These are phyloP conservation scores for Colletotrichum orchidophilum DNA, from an alignment of 2,329 filamentous ascomycete species.

Conservation along the genomic window DNA sequence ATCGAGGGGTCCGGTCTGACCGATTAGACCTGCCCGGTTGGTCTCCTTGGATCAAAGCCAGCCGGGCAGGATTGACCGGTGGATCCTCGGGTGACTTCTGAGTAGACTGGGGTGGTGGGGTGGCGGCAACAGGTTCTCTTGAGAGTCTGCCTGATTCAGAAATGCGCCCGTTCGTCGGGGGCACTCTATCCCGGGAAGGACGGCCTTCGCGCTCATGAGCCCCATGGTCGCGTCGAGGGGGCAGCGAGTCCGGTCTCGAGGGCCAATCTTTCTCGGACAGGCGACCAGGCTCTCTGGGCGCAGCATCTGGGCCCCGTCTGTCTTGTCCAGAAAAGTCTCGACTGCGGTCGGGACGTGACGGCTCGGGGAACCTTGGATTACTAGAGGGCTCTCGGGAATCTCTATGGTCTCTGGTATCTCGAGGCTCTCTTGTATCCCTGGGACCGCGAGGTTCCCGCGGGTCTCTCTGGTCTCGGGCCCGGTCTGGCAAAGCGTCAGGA, in stretches of 20 bases:
- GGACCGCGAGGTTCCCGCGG: conserved; percentile 42
- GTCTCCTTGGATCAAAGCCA: conserved; percentile 56
- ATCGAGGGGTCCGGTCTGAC: conserved; percentile 21
- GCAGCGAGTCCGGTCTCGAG: conserved; percentile 40
- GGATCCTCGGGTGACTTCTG: conserved; percentile 53
- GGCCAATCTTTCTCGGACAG: conserved; percentile 51
- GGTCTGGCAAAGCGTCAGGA: conserved; percentile 36
- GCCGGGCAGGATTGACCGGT: conserved; percentile 64
- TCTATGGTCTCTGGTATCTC: conserved; percentile 37
- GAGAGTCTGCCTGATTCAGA: conserved; percentile 38
- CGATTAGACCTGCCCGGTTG: conserved; percentile 34
- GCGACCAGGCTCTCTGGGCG: conserved; percentile 47
- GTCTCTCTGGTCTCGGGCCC: conserved; percentile 41
- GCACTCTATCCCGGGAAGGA: conserved; percentile 44
- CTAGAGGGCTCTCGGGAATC: conserved; percentile 45
- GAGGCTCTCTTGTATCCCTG: conserved; percentile 40
- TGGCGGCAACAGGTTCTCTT: conserved; percentile 37
- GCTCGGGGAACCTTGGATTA: conserved; percentile 51
- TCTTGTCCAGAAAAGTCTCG: conserved; percentile 53
- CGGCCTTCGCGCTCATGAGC: conserved; percentile 51
- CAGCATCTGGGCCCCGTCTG: conserved; percentile 51
- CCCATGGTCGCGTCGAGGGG: conserved; percentile 47
- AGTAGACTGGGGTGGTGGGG: conserved; percentile 37
- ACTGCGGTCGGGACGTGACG: conserved; percentile 50
- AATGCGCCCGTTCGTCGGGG: conserved; percentile 38